Evolutionary conservation across 805 yeast genomes (phyloP).

Genomic region (Helenozyma rhizophorensis): DNA sequence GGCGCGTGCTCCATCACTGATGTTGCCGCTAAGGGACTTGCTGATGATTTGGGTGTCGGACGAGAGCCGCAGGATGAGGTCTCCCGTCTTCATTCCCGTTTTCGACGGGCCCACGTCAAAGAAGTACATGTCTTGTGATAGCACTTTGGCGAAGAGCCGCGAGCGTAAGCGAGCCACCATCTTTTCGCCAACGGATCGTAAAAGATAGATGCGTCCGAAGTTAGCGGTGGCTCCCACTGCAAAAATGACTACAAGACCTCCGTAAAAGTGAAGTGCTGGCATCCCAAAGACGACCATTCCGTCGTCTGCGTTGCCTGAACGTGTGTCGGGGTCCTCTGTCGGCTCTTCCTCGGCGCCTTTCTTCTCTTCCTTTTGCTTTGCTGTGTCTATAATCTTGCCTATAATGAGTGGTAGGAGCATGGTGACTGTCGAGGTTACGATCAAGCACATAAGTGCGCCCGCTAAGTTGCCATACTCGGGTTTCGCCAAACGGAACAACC

Average conservation of each 20-base stretch:
- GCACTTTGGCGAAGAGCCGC: constrained; percentile 67
- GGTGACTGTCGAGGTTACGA: constrained; percentile 70
- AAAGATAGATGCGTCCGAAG: constrained; percentile 70
- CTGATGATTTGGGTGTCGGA: constrained; percentile 88
- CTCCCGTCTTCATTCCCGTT: constrained; percentile 70
- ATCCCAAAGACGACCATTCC: constrained; percentile 45
- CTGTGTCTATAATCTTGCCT: constrained; percentile 80
- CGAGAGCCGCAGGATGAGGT: constrained; percentile 80
- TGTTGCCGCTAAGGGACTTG: constrained; percentile 78
- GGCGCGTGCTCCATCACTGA: constrained; percentile 89
- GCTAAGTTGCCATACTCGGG: constrained; percentile 16
- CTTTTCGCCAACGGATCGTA: constrained; percentile 80
- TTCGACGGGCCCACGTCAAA: constrained; percentile 68
- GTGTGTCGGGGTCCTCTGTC: background rate
- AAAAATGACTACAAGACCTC: constrained; percentile 58
- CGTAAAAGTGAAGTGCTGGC: constrained; percentile 59
- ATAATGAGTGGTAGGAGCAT: constrained; percentile 80
- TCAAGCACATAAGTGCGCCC: constrained; percentile 60
- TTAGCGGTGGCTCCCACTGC: constrained; percentile 73
- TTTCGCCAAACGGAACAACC: constrained; percentile 14
- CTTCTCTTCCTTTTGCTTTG: constrained; percentile 27
- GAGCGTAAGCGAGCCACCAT: constrained; percentile 81
- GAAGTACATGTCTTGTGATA: constrained; percentile 84
- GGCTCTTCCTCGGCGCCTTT: constrained; percentile 17
- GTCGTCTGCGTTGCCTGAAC: constrained; percentile 4